A percentile compares a stretch with the other conserved stretches of the same genome.
phyloP scores from a whole-genome alignment of 768 basidiomycete species.

The Russula abietina region DNA sequence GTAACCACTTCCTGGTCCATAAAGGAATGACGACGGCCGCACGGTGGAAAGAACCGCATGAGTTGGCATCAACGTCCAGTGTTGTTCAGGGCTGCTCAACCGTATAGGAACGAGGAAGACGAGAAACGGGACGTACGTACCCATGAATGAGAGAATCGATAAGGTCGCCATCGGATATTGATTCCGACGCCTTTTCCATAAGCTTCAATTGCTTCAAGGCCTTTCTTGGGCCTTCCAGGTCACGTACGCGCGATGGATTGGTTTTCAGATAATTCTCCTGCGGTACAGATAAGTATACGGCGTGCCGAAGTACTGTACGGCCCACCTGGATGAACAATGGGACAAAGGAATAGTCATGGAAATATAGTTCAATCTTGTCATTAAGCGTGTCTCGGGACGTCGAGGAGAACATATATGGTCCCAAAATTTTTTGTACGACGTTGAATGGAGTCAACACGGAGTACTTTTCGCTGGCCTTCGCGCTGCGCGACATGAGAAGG shows the following conservation, averaged over 20 bases:
- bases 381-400: conserved; percentile 75
- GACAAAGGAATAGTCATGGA: conserved; percentile 91
- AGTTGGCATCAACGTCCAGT: conserved; percentile 91
- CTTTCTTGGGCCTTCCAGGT: conserved; percentile 56
- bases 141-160: conserved; percentile 92
- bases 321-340: conserved; percentile 92
- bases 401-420: conserved; percentile 83
- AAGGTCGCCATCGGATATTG: conserved; percentile 91
- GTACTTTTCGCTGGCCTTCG: conserved; percentile 89
- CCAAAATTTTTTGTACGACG: conserved; percentile 81
- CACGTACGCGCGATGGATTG: conserved; percentile 55
- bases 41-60: conserved; percentile 91
- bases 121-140: conserved; percentile 37
- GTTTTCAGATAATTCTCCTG: conserved; percentile 95
- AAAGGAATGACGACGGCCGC: conserved; percentile 76
- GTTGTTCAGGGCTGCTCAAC: conserved; percentile 71
- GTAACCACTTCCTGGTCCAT: conserved; percentile 63
- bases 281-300: not conserved
- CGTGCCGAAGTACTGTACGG: not conserved
- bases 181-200: conserved; percentile 83
- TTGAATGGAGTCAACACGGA: conserved; percentile 88
- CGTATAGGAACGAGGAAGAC: not conserved
- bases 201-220: conserved; percentile 68
- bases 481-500: conserved; percentile 23
- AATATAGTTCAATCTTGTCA: conserved; percentile 95